Percentiles rank a stretch among this genome's conserved stretches.
Evolutionary conservation across 129 eudicot genomes (phyloP).

Genomic region (Flaveria brownii): DNA sequence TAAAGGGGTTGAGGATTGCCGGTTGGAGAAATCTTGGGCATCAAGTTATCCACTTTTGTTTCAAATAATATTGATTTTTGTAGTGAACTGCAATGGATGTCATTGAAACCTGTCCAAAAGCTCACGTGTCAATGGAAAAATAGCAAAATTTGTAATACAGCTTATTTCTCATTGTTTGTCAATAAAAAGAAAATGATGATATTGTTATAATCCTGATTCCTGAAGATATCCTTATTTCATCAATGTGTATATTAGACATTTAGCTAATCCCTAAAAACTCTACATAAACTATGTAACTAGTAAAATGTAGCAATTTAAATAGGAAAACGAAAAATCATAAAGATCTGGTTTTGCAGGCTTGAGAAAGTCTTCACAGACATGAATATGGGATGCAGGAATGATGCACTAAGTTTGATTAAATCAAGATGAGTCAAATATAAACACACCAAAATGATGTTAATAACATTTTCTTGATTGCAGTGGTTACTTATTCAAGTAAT

Average conservation of each 20-base stretch:
- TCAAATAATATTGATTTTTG: slow-evolving; percentile 24
- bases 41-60: slow-evolving; percentile 46
- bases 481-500: neutral
- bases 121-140: slow-evolving; percentile 11
- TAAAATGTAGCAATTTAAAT: too few species aligned
- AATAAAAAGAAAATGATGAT: neutral
- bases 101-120: slow-evolving; percentile 47
- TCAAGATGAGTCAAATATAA: neutral
- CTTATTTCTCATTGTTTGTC: neutral
- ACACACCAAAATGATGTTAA: neutral
- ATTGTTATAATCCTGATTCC: neutral
- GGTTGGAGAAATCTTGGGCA: slow-evolving; percentile 73
- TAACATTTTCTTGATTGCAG: neutral
- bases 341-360: too few species aligned
- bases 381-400: too few species aligned
- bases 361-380: too few species aligned
- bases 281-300: neutral
- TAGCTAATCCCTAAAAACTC: neutral
- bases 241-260: too few species aligned
- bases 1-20: slow-evolving; percentile 87
- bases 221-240: too few species aligned
- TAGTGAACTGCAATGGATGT: slow-evolving; percentile 38
- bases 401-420: neutral
- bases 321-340: too few species aligned
- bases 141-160: neutral